Percentiles rank a stretch among this genome's conserved stretches.
Conservation (phyloP, 192 early-diverging fungal species). For the Coemansia sp. region DNA sequence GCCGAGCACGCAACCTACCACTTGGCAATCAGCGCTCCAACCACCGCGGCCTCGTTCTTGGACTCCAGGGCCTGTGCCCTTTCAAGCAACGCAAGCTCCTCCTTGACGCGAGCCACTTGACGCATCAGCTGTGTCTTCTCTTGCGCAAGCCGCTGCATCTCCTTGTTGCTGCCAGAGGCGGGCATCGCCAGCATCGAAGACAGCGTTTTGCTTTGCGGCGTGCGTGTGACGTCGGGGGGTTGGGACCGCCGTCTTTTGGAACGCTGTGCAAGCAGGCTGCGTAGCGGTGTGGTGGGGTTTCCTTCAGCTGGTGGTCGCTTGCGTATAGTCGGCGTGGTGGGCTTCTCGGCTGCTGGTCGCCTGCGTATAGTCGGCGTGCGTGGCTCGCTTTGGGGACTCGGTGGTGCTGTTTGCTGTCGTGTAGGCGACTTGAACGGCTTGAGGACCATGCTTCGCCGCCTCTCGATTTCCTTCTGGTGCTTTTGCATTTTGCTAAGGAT, state of each 20-base stretch:
- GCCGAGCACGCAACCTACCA: conserved; percentile 44
- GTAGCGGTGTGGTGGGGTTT: conserved; percentile 9
- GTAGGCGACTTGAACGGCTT: conserved; percentile 54
- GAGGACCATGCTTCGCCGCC: conserved; percentile 17
- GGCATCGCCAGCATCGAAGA: background rate
- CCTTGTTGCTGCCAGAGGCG: background rate
- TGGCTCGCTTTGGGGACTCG: background rate
- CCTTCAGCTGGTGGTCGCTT: background rate
- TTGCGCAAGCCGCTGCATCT: conserved; percentile 13
- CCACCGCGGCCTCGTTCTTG: conserved; percentile 27
- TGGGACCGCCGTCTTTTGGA: background rate
- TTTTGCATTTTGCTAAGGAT: background rate
- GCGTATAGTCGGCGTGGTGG: background rate
- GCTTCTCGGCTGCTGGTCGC: background rate
- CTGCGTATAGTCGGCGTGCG: conserved; percentile 7
- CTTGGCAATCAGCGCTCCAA: conserved; percentile 31
- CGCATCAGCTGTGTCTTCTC: conserved; percentile 26
- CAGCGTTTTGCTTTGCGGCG: background rate
- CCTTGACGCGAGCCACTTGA: conserved; percentile 16
- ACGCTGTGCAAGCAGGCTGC: conserved; percentile 1
- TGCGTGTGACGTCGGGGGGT: background rate
- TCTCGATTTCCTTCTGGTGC: conserved; percentile 17
- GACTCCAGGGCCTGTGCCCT: conserved; percentile 21
- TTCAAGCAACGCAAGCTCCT: conserved; percentile 30
- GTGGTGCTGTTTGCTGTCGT: conserved; percentile 2